A percentile compares a stretch with the other conserved stretches of the same genome.
Evolutionary conservation across 306 rosid genomes (phyloP).

Genomic region (Mucuna pruriens): DNA sequence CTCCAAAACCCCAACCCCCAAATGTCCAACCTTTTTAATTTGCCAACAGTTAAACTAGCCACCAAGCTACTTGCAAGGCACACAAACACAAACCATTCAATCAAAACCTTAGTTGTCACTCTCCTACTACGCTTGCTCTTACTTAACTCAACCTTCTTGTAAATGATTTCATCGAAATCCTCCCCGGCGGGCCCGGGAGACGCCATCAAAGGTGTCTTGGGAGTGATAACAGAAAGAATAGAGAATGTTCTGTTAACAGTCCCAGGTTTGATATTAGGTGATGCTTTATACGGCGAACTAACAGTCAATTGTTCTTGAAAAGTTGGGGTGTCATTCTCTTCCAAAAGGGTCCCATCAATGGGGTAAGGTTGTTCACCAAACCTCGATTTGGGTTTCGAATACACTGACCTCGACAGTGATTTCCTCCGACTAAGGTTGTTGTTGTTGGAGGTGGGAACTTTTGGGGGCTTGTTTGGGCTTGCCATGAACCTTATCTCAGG

Average conservation of each 20-base stretch:
- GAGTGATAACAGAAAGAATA: conserved; percentile 50
- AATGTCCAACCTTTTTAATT: conserved; percentile 27
- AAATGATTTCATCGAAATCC: conserved; percentile 71
- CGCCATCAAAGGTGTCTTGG: conserved; percentile 46
- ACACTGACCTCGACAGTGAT: conserved; percentile 64
- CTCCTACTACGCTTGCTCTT: conserved; percentile 54
- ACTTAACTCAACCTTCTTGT: conserved; percentile 60
- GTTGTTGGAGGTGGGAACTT: conserved; percentile 45
- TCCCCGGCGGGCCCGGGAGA: conserved; percentile 55
- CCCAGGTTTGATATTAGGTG: conserved; percentile 53
- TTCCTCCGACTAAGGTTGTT: conserved; percentile 48
- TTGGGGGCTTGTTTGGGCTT: conserved; percentile 68
- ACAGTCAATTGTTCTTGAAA: conserved; percentile 49
- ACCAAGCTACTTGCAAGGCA: conserved; percentile 57
- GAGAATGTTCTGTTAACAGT: conserved; percentile 46
- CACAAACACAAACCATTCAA: conserved; percentile 53
- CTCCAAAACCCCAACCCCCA: conserved; percentile 85
- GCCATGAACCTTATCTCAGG: conserved; percentile 57
- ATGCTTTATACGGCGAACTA: conserved; percentile 55
- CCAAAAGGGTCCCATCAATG: conserved; percentile 48
- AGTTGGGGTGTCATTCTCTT: conserved; percentile 48
- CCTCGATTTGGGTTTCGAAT: conserved; percentile 81
- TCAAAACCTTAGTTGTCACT: conserved; percentile 49
- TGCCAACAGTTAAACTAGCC: conserved; percentile 59
- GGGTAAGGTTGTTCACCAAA: conserved; percentile 68